Evolutionary conservation across 75 land plant genomes (phyloP).

Genomic region (Sequoiadendron giganteum): DNA sequence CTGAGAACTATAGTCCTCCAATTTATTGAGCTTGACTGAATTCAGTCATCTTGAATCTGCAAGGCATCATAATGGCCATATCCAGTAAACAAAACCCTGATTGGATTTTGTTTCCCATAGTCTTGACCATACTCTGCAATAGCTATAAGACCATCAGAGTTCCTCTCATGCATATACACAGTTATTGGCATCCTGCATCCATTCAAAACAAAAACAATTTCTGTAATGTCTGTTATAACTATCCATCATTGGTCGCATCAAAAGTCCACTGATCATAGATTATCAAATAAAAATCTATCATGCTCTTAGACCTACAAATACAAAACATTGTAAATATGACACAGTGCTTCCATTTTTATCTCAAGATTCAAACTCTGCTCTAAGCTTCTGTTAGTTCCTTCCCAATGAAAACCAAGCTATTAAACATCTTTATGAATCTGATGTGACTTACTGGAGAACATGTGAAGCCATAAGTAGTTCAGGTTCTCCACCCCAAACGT

Average conservation of each 20-base stretch:
- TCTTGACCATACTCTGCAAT: conserved; percentile 92
- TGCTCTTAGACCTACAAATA: background rate
- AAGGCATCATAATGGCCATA: conserved; percentile 91
- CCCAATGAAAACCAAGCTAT: background rate
- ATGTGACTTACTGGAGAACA: conserved; percentile 62
- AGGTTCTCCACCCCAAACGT: conserved; percentile 92
- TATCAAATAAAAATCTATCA: background rate
- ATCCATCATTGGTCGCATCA: background rate
- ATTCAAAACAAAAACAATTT: background rate
- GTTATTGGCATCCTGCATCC: conserved; percentile 75
- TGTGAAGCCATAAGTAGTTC: conserved; percentile 86
- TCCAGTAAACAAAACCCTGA: conserved; percentile 75
- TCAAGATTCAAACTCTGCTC: background rate
- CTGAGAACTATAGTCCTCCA: background rate
- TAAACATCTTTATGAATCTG: background rate
- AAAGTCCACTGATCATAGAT: background rate
- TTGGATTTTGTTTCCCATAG: conserved; percentile 68
- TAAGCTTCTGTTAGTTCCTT: background rate
- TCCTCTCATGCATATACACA: conserved; percentile 62
- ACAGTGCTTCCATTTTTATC: background rate
- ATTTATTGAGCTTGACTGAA: background rate
- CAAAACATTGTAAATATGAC: background rate
- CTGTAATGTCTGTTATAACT: background rate
- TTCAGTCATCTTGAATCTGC: conserved; percentile 27
- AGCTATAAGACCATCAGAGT: conserved; percentile 43